Evolutionary conservation across 805 yeast genomes (phyloP), one percentile per base, ranked within the genome.

Genomic region (Candida pseudofarinosa): DNA sequence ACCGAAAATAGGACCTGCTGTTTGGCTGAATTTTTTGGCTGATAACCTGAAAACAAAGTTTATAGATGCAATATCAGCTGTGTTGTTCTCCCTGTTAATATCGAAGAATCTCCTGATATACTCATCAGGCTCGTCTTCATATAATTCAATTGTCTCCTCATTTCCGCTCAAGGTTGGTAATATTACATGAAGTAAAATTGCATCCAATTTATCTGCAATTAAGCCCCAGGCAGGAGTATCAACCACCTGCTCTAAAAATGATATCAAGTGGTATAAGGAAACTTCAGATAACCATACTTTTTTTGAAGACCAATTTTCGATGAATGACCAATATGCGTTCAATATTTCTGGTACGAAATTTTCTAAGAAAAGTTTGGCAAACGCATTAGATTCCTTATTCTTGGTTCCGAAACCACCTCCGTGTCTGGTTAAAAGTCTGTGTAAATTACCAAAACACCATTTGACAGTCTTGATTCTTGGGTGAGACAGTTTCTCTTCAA

Each of bases 61-160:
- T 39, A 70, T 66, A 4, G 79, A 68, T 1, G 80, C 80, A 30
- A 71, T 67, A 47, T 75, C 80, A 3, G 80, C 66, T 26, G 74
- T 73, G 32, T 68, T 71, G 26, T 63, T 62, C 43, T 74, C 80
- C 43, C 74, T 62, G 49, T 69, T 71, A 35, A 80, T 65, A 59
- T 71, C 74, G 44, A 69, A 70, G 43, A 57, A 71, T 42, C 74
- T 54, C 54, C 75, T 59, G 44, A 68, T 60, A 46, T 71, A 71
- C 47, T 71, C 76, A 35, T 71, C 75, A 4, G 73, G 69, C 35
- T 71, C 75, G 46, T 69, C 74, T 50, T 71, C 73, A 45, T 69
- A 71, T 40, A 71, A 53, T 47, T 69, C 75, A 30, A 71, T 54
- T 6, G 71, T 62, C 42, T 59, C 65, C 16, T 59, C 63, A 10